Evolutionary conservation across 495 filamentous ascomycete species (phyloP).

Genomic region (Lasiosphaeria miniovina): DNA sequence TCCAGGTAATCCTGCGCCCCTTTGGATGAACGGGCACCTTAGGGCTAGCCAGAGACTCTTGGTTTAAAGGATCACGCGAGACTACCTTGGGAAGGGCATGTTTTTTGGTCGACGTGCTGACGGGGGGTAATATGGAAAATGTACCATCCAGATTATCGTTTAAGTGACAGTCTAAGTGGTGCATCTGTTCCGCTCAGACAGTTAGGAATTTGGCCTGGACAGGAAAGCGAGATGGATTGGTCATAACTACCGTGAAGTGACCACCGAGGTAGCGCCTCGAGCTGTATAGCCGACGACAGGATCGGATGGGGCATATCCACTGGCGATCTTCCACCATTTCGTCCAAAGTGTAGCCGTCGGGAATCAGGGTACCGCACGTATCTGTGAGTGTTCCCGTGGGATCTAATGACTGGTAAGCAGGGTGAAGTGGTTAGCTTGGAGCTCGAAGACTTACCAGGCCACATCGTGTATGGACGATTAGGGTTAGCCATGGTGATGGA

Average conservation of each 20-base stretch:
- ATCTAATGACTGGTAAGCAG: not conserved
- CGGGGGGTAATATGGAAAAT: slow-evolving; percentile 9
- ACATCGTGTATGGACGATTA: slow-evolving; percentile 20
- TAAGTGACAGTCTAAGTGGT: slow-evolving; percentile 6
- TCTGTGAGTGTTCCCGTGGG: slow-evolving; percentile 1
- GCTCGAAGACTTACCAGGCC: slow-evolving; percentile 11
- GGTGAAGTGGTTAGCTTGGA: not conserved
- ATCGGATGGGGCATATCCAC: slow-evolving; percentile 25
- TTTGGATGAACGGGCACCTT: not conserved
- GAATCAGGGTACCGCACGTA: slow-evolving; percentile 10
- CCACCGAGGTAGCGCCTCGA: slow-evolving; percentile 7
- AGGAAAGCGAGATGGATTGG: not conserved
- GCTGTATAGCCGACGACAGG: slow-evolving; percentile 17
- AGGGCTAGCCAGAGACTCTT: not conserved
- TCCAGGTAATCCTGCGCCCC: not conserved
- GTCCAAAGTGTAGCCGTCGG: slow-evolving; percentile 16
- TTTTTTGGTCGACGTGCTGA: not conserved
- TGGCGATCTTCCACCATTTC: slow-evolving; percentile 9
- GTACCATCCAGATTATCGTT: slow-evolving; percentile 28
- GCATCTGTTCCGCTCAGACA: not conserved
- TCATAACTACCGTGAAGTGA: slow-evolving; percentile 16
- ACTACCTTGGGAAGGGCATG: not conserved
- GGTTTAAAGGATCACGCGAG: not conserved
- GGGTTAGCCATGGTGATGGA: slow-evolving; percentile 13
- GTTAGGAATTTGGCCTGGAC: not conserved